Evolutionary conservation across 345 rosid genomes (phyloP), one percentile per base, ranked within the genome.

Genomic region (Rhodamnia argentea): DNA sequence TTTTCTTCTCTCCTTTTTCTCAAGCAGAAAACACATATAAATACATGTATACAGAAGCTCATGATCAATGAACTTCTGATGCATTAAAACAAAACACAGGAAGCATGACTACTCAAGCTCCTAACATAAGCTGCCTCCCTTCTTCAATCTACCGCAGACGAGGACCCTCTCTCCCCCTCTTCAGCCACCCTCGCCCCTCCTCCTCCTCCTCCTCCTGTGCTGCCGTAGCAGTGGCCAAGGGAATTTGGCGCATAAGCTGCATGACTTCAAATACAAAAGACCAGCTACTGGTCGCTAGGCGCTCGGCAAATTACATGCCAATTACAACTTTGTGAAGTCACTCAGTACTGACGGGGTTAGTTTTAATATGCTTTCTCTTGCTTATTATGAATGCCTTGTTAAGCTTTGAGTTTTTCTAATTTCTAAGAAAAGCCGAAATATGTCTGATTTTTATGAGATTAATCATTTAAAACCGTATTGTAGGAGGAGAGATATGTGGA

Each of bases 291-390:
- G 13, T 57, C 85, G 12, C 64, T 10, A 27, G 75, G 88, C 53
- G 87, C 86, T 20, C 23, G 26, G 44, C 3, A 86, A 86, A 58
- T 87, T 86, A 78, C 86, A 90, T n/a, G 88, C 89, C 9, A 58
- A 64, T 16, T 29, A 64, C 42, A 4, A 29, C 42, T 29, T 62
- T 64, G 42, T 64, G 76, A 29, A 15, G 76, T 29, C 22, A 29
- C 76, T 29, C 16, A 29, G 76, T 64, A 42, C 76, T 15, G 23
- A 29, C 15, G 42, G 42, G 23, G 76, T 64, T 29, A 4, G 76
- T 29, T 29, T 29, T 18, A 16, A 64, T 29, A 29, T 4, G 8
- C 42, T 64, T 10, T 32, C 42, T 32, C 76, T 64, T 64, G 76
- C 76, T 64, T 29, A 64, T 64, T 15, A 29, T 29, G 29, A 14